Evolutionary conservation across 192 early-diverging fungal species (phyloP), one percentile per base, ranked within the genome.

Genomic region (Chytriomyces sp.): DNA sequence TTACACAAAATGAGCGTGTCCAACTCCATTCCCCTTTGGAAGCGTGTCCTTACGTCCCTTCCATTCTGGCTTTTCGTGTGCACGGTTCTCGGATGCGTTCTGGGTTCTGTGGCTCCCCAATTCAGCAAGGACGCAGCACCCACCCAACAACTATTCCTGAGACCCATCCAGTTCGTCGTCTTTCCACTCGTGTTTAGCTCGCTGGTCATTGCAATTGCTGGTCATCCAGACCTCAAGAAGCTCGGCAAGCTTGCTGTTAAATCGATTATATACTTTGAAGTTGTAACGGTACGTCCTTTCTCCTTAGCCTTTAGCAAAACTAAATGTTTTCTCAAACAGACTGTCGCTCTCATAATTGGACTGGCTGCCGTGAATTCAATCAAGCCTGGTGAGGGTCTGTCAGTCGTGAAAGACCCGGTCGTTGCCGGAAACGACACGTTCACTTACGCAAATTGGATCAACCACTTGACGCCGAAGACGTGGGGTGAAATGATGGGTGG

Each of bases 111-210:
- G 38, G 75, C 76, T 25, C 75, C 71, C 3, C 5, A 71, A 7
- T 80, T 80, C 57, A 59, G 64, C 26, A 73, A 67, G 22, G 59
- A 78, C 38, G 72, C 61, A 8, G 59, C 75, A 8, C 74, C 79
- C 7, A 80, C 77, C 17, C 56, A 69, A 6, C 34, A 52, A 33
- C 56, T 81, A 28, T 81, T 81, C 65, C 26, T 81, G 39, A 68
- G 78, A 36, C 74, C 79, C 68, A 62, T 82, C 58, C 76, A 82
- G 39, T 54, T 74, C 19, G 34, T 82, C 30, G 80, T 84, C 61
- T 78, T 85, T 5, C 91, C 91, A 40, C 80, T 92, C 17, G 88
- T 92, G 41, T 92, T 92, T 73, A 87, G 89, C 3, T 89, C 88
- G 17, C 77, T 92, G 3, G 85, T 91, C 31, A 88, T 87, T 52